Percentiles rank a stretch among this genome's conserved stretches.
Evolutionary conservation across 208 protist genomes (phyloP).

Genomic region (Jaenimonas drosophilae): DNA sequence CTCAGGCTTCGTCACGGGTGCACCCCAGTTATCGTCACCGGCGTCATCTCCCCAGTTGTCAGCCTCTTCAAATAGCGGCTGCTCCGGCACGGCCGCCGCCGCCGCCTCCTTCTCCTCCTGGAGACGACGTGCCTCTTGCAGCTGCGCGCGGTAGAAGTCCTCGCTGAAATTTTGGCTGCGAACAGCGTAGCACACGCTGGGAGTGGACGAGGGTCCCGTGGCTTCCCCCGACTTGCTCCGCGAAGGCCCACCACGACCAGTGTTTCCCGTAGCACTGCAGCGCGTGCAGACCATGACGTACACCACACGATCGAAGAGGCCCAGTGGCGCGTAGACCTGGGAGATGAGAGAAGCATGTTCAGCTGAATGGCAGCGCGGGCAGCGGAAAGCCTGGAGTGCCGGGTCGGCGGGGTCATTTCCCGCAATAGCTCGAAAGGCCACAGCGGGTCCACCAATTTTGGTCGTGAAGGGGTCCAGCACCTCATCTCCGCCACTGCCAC

Average conservation of each 20-base stretch:
- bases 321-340: conserved; percentile 73
- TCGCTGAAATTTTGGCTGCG: conserved; percentile 74
- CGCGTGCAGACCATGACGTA: conserved; percentile 65
- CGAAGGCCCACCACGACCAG: not conserved
- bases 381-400: conserved; percentile 35
- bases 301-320: conserved; percentile 70
- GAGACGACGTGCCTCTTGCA: conserved; percentile 4
- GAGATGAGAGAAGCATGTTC: conserved; percentile 47
- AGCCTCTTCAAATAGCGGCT: not conserved
- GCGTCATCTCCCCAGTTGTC: conserved; percentile 1
- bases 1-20: too few relatives aligned
- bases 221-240: not conserved
- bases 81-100: not conserved
- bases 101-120: conserved; percentile 1
- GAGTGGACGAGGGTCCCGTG: not conserved
- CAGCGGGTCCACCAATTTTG: conserved; percentile 54
- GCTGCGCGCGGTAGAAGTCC: conserved; percentile 19
- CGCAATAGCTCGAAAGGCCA: conserved; percentile 33
- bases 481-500: conserved; percentile 13
- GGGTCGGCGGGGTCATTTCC: conserved; percentile 4
- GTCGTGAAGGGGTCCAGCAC: conserved; percentile 43
- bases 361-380: conserved; percentile 51
- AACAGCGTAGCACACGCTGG: conserved; percentile 65
- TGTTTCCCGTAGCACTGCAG: conserved; percentile 12
- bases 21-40: not conserved